Evolutionary conservation across 2,329 filamentous ascomycete species (phyloP).

Genomic region (Whalleya microplaca): DNA sequence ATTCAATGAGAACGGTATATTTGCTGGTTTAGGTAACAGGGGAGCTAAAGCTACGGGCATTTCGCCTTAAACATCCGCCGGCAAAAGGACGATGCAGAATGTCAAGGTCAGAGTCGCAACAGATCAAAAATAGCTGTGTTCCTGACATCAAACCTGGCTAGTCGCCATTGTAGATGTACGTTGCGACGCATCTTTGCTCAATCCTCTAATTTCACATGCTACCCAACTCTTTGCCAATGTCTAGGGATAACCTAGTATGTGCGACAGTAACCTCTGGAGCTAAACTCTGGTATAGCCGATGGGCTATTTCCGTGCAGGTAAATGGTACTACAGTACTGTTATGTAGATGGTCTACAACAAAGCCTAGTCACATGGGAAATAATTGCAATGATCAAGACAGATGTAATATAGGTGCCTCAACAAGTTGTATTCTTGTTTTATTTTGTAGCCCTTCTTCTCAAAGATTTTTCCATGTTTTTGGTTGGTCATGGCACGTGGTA

Average conservation of each 20-base stretch:
- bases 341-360: background rate
- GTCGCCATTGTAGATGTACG: too few species aligned
- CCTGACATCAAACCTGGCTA: background rate
- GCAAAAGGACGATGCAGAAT: background rate
- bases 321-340: too few species aligned
- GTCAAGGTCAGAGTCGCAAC: background rate
- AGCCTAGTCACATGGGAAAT: background rate
- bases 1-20: background rate
- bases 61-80: background rate
- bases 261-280: background rate
- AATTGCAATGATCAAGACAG: background rate
- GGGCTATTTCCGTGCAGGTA: background rate
- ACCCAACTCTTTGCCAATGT: background rate
- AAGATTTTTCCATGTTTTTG: constrained; percentile 33
- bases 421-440: constrained; percentile 32
- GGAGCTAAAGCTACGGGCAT: background rate
- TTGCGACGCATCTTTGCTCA: too few species aligned
- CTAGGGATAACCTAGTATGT: background rate
- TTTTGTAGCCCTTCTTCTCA: constrained; percentile 27
- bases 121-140: background rate
- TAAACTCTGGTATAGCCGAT: background rate
- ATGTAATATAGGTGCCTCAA: constrained; percentile 9
- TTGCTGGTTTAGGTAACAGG: background rate
- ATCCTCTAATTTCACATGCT: background rate
- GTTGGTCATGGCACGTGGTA: constrained; percentile 30